Evolutionary conservation across 2,329 filamentous ascomycete genomes (phyloP).

Genomic region (Stylonectria norvegica): DNA sequence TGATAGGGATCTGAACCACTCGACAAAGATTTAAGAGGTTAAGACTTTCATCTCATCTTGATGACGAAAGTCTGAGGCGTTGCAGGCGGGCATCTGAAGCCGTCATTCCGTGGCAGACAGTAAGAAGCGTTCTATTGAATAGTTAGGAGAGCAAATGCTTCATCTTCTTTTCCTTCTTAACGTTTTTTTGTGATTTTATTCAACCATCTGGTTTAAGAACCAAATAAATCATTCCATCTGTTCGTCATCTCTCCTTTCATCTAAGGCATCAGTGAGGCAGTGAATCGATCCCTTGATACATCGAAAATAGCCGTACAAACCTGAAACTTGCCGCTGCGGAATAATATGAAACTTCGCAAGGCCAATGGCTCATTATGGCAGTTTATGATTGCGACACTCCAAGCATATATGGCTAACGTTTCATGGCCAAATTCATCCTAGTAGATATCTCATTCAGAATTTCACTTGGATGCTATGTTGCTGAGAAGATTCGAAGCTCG

Average conservation of each 20-base stretch:
- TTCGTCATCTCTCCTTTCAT: not conserved
- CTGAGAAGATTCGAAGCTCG: not conserved
- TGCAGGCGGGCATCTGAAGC: not conserved
- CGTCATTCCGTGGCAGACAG: not conserved
- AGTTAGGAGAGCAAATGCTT: not conserved
- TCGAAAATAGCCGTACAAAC: not conserved
- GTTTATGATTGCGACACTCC: not conserved
- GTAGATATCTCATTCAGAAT: not conserved
- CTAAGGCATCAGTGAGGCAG: not conserved
- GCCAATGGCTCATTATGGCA: not conserved
- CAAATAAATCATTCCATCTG: not conserved
- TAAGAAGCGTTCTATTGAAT: not conserved
- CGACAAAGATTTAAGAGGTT: not conserved
- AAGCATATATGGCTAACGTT: not conserved
- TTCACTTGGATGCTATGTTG: not conserved
- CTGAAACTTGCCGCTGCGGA: not conserved
- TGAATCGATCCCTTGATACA: not conserved
- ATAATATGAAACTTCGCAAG: not conserved
- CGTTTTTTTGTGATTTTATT: not conserved
- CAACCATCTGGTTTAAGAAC: not conserved
- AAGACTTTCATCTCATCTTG: not conserved
- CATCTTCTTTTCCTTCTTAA: not conserved
- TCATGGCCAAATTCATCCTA: not conserved
- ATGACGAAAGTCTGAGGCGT: not conserved
- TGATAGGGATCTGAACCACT: constrained; percentile 18